Base-by-base conservation (phyloP, 2,329 filamentous ascomycete genomes). In the Monilinia fructigena region DNA sequence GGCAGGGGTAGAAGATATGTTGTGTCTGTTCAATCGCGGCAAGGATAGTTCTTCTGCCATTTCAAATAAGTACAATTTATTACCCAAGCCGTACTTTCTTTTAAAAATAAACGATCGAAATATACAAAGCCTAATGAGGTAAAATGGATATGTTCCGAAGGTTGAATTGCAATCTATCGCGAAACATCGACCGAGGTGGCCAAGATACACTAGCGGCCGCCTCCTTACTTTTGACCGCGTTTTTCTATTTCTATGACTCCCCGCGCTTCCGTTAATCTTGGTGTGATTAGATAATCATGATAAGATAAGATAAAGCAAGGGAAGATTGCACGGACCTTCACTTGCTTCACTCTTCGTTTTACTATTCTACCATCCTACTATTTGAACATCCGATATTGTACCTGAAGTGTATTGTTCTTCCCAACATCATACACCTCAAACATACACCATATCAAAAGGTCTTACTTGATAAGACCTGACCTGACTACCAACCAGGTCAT, bases 1-100 rank as follows among this genome's bases (percentile, higher is more conserved):
- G 14, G 63, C n/a, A 18, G 38, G 23, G 12, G 28, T 61, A n/a
- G 63, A 66, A 53, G 23, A 18, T 38, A 42, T 28, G 31, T 66
- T 54, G 28, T 54, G 48, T 40, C 55, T 59, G 28, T 31, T 38
- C 58, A 69, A 61, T 47, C 55, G 67, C 31, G 69, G 72, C 5
- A 71, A 70, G 45, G 66, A 64, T n/a, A 69, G 54, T 31, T 72
- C 69, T 16, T 72, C 70, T 40, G 69, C 67, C 71, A 72, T 72
- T 23, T 2, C 31, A 16, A 52, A 50, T 12, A 38, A 23, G 8
- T 26, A 18, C 18, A 26, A 18, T 16, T 38, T 3, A 35, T 0
- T 18, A 50, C 28, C 14, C 5, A 5, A 38, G 45, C n/a, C 45
- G 45, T 23, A 0, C 14, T 28, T 52, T 50, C n/a, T 26, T 11